phyloP scores from a whole-genome alignment of 352 stramenopile species.

The Elongisporangium undulatum region DNA sequence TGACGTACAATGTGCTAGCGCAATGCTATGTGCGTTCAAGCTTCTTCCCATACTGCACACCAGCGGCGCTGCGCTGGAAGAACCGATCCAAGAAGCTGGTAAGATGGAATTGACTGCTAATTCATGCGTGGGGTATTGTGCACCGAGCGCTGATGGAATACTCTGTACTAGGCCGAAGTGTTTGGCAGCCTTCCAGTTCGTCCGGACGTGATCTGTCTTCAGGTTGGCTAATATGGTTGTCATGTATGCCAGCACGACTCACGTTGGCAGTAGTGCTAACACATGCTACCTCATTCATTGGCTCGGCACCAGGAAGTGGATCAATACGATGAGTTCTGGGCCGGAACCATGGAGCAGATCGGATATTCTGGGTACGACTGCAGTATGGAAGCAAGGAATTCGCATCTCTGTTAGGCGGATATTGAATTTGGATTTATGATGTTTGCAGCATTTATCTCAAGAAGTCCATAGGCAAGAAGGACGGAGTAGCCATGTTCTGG shows the following conservation, averaged over 20 bases:
- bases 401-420: not conserved
- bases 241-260: too few relatives aligned
- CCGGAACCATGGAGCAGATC: slow-evolving; percentile 37
- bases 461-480: slow-evolving; percentile 55
- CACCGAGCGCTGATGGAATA: not conserved
- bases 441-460: slow-evolving; percentile 54
- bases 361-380: slow-evolving; percentile 59
- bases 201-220: slow-evolving; percentile 71
- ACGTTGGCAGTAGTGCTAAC: not conserved
- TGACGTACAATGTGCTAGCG: slow-evolving; percentile 87
- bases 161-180: slow-evolving; percentile 31
- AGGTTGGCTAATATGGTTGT: slow-evolving; percentile 33
- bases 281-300: not conserved
- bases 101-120: not conserved
- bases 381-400: not conserved
- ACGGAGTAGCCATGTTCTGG: slow-evolving; percentile 78
- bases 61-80: slow-evolving; percentile 63
- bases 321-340: slow-evolving; percentile 74
- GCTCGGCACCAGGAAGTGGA: slow-evolving; percentile 59
- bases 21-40: slow-evolving; percentile 76
- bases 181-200: slow-evolving; percentile 55
- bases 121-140: not conserved
- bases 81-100: slow-evolving; percentile 63
- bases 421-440: not conserved
- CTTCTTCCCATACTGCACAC: slow-evolving; percentile 79